Base-by-base conservation (phyloP, 2,329 filamentous ascomycete genomes). In the Gnomoniopsis smithogilvyi region DNA sequence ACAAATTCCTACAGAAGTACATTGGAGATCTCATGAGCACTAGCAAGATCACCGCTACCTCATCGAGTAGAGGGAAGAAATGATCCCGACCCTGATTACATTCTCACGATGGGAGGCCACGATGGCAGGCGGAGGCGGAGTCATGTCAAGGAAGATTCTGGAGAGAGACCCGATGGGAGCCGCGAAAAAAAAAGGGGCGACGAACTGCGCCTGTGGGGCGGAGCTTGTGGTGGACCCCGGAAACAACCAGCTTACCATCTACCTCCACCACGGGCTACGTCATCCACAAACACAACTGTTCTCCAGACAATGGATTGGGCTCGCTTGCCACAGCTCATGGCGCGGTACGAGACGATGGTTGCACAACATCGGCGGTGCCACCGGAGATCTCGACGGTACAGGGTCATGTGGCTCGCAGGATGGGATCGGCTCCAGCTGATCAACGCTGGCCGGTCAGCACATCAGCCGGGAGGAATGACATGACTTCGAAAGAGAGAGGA, bases 1-100 rank as follows among this genome's bases (percentile, higher is more conserved):
- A 99, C 81, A 94, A 92, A 69, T 97, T 98, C 70, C 77, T 99
- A 51, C 94, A 98, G 74, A 96, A 96, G 73, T 98, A 98, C 72
- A 98, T 98, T 68, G 94, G 94, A 64, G 94, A 96, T 70, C 81
- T 98, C 57, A 98, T 96, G 85, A 91, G 91, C 66, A 89, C 87
- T n/a, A 87, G 84, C 71, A 89, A 89, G 70, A 89, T 90, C 66
- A 89, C 86, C 1, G 80, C 86, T 1, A 78, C 81, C 1, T 75
- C 76, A 56, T 60, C 60, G 22, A 76, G 73, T 62, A 77, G 81
- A 34, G 74, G 73, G 56, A 82, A 83, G 68, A 86, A 85, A 70
- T 86, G 69, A 80, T 33, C 24, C 21, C 34, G 33, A 45, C 22
- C 4, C 22, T 7, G 15, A 48, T 41, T 46, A n/a, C 36, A 43